Evolutionary conservation across 106 monocot species (phyloP), one percentile per base, ranked within the genome.

Genomic region (Platanthera zijinensis): DNA sequence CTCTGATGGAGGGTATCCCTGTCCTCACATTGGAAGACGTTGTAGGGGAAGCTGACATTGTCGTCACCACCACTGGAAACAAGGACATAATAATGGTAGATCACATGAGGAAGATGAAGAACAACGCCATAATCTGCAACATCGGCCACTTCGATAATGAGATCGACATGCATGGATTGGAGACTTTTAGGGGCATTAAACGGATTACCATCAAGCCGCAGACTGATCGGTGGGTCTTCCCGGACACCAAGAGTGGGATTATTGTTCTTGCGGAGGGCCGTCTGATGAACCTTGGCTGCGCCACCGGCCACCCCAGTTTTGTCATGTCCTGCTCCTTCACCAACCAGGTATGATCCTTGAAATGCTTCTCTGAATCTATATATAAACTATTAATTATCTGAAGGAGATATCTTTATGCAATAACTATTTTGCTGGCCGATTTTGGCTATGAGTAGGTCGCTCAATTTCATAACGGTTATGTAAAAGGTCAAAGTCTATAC

Each of bases 101-200:
- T 53, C 82, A 82, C 79, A 85, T 85, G 85, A 78, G 72, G 79
- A 85, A 85, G 79, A 85, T 85, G 85, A 85, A 85, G 82, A 85
- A 82, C 79, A 85, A 85, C 46, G 82, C 85, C 50, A 85, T 85
- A 4, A 79, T 82, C 48, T 82, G 82, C 85, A 85, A 85, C 85
- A 85, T 85, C 28, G 82, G 85, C 32, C 82, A 82, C 73, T 85
- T 82, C 22, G 82, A 85, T 75, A 82, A 85, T 28, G 82, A 85
- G 78, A 85, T 85, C 69, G 85, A 85, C 72, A 82, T 85, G 82
- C 66, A 28, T 5, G 82, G 85, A 12, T 72, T 85, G 6, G 82
- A 85, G 52, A 76, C 62, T 18, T 79, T 52, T 49, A 82, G 79
- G 1, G 79, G 82, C 10, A 22, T 85, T 73, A 71, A 79, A 71